A percentile compares a stretch with the other conserved stretches of the same genome.
These are phyloP conservation scores for Russula brevipes DNA, from an alignment of 768 basidiomycete genomes.

Conservation along the genomic window DNA sequence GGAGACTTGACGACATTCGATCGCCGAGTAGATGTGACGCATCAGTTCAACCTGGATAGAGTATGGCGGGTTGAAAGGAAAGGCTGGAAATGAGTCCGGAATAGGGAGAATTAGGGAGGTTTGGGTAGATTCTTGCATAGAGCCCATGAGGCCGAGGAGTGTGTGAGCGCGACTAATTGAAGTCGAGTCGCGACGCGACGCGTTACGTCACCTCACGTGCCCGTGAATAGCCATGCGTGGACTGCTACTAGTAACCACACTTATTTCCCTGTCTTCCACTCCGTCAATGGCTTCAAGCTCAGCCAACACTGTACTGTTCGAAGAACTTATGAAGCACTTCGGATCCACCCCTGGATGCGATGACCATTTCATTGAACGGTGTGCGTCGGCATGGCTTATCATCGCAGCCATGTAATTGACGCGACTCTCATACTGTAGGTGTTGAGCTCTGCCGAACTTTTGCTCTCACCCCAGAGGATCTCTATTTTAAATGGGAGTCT, in stretches of 20 bases:
- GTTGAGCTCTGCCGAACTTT: slow-evolving; percentile 60
- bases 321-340: neutral
- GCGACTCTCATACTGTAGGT: slow-evolving; percentile 37
- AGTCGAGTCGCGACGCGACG: slow-evolving; percentile 5
- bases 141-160: neutral
- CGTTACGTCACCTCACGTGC: slow-evolving; percentile 20
- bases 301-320: neutral
- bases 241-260: neutral
- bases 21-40: slow-evolving; percentile 76
- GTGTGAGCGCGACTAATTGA: neutral
- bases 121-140: neutral
- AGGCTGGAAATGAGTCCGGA: slow-evolving; percentile 65
- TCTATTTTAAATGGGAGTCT: slow-evolving; percentile 71
- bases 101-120: slow-evolving; percentile 44
- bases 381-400: slow-evolving; percentile 8
- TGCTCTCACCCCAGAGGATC: slow-evolving; percentile 45
- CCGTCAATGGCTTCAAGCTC: slow-evolving; percentile 7
- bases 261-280: neutral
- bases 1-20: slow-evolving; percentile 69
- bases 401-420: neutral
- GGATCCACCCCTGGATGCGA: slow-evolving; percentile 12
- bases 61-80: slow-evolving; percentile 83
- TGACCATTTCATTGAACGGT: slow-evolving; percentile 19
- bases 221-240: neutral
- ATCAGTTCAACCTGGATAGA: slow-evolving; percentile 82